Evolutionary conservation across 2,329 filamentous ascomycete genomes (phyloP).

Genomic region (Fusarium stilboides): DNA sequence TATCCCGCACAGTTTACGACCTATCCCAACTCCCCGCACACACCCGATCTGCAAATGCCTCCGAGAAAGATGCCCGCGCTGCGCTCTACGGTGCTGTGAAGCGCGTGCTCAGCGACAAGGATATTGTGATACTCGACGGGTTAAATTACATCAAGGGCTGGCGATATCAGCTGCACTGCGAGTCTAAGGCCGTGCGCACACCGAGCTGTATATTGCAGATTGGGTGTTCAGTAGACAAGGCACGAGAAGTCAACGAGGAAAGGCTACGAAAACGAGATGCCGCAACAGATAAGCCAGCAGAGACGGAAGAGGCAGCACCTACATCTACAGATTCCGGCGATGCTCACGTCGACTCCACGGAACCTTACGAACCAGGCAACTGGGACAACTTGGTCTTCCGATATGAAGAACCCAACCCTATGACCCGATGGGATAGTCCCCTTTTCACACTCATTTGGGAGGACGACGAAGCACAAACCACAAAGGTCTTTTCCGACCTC

Average conservation of each 20-base stretch:
- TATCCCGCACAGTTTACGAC: constrained; percentile 80
- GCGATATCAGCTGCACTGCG: constrained; percentile 88
- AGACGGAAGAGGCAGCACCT: constrained; percentile 1
- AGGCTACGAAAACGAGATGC: constrained; percentile 59
- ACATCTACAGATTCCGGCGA: neutral
- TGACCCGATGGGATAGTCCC: constrained; percentile 88
- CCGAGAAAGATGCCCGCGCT: constrained; percentile 87
- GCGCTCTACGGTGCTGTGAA: constrained; percentile 84
- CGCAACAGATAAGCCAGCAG: neutral
- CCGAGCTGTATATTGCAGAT: constrained; percentile 81
- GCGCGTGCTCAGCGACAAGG: constrained; percentile 77
- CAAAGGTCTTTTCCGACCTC: constrained; percentile 72
- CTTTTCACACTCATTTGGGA: constrained; percentile 85
- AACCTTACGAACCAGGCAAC: constrained; percentile 69
- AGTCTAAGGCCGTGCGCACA: constrained; percentile 84
- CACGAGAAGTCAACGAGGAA: constrained; percentile 71
- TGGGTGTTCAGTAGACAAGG: constrained; percentile 68
- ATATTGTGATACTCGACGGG: constrained; percentile 85
- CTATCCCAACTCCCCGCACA: constrained; percentile 71
- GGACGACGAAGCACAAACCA: constrained; percentile 74
- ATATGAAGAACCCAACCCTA: constrained; percentile 89
- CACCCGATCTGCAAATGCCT: constrained; percentile 78
- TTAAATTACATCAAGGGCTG: constrained; percentile 93
- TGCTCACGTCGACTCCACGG: constrained; percentile 46
- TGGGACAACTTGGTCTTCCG: constrained; percentile 86